Base-by-base conservation (phyloP, 495 filamentous ascomycete species). In the Amorphotheca resinae region DNA sequence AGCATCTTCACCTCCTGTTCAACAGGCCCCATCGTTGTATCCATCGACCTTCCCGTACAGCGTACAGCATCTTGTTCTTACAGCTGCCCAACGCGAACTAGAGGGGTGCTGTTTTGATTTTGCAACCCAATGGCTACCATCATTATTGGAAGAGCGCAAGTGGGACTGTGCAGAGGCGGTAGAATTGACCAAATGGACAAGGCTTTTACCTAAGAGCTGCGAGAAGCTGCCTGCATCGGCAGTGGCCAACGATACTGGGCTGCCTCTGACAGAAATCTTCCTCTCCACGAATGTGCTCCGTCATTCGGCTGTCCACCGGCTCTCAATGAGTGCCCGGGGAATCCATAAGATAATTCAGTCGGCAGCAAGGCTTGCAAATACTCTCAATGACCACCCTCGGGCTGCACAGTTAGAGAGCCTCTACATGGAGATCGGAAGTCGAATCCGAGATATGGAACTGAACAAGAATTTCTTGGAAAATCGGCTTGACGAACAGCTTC, bases 101-200 rank as follows among this genome's bases (percentile, higher is more conserved):
- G 59, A 65, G 45, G 63, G 61, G 42, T 56, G 54, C 45, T 65
- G 61, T 45, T 65, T 65, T 41, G 57, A 59, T 12, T 65, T 62
- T 30, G 49, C 42, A 38, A 42, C 46, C 32, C 55, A 52, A 35
- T 59, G 59, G 50, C 41, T 63, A 20, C 56, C 56, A 17, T 45
- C 49, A 4, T 31, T 63, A 22, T 51, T 65, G 34, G 26, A 48
- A 42, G 48, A 48, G 32, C 45, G 55, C 22, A 53, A 43, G 15
- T 62, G 57, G 58, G 60, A 64, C 32, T 63, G 59, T 44, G 42
- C 61, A 18, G 54, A 60, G 37, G 56, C 59, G 12, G 53, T 61
- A 23, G 63, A 64, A 52, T 51, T 65, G 11, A 63, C 52, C n/a
- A 54, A 55, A 45, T 64, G 61, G 59, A 60, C 57, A 26, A 47